Percentiles rank a stretch among this genome's conserved stretches.
Conservation (phyloP, 2,329 filamentous ascomycete genomes). For the Fusarium dlaminii region DNA sequence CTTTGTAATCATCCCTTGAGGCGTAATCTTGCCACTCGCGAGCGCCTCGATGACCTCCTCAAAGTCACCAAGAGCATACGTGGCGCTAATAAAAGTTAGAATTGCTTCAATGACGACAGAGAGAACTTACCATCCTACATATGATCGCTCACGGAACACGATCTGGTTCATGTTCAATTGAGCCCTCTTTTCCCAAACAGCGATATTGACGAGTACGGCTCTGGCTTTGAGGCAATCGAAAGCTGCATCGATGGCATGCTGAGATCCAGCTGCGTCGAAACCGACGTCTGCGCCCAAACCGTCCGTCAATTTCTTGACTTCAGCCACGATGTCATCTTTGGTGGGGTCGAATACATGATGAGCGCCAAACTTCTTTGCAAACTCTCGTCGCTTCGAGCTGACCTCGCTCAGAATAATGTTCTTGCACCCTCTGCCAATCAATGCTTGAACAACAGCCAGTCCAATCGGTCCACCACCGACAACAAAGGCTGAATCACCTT, state of each 20-base stretch:
- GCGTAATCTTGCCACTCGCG: not conserved
- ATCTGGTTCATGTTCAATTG: slow-evolving; percentile 24
- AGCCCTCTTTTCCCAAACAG: slow-evolving; percentile 17
- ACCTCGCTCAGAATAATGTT: slow-evolving; percentile 17
- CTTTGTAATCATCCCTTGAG: slow-evolving; percentile 19
- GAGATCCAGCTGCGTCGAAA: slow-evolving; percentile 4
- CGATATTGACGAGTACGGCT: slow-evolving; percentile 4
- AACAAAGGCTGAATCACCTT: slow-evolving; percentile 9
- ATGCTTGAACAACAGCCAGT: not conserved
- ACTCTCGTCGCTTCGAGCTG: slow-evolving; percentile 11
- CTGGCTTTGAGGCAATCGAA: slow-evolving; percentile 17
- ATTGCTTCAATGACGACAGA: rapidly evolving
- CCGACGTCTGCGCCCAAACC: slow-evolving; percentile 8
- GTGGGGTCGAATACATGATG: slow-evolving; percentile 16
- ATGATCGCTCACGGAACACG: slow-evolving; percentile 16
- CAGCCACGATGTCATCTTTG: slow-evolving; percentile 15
- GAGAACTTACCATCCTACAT: slow-evolving; percentile 7
- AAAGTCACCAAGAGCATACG: slow-evolving; percentile 4
- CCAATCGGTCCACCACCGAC: slow-evolving; percentile 10
- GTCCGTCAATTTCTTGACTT: not conserved
- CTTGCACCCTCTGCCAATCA: slow-evolving; percentile 9
- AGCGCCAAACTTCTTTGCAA: slow-evolving; percentile 15
- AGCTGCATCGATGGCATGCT: slow-evolving; percentile 6
- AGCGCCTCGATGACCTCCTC: slow-evolving; percentile 19
- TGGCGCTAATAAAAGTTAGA: not conserved